A percentile compares a stretch with the other conserved stretches of the same genome.
These are phyloP conservation scores for Pisolithus microcarpus DNA, from an alignment of 768 basidiomycete species.

Conservation along the genomic window DNA sequence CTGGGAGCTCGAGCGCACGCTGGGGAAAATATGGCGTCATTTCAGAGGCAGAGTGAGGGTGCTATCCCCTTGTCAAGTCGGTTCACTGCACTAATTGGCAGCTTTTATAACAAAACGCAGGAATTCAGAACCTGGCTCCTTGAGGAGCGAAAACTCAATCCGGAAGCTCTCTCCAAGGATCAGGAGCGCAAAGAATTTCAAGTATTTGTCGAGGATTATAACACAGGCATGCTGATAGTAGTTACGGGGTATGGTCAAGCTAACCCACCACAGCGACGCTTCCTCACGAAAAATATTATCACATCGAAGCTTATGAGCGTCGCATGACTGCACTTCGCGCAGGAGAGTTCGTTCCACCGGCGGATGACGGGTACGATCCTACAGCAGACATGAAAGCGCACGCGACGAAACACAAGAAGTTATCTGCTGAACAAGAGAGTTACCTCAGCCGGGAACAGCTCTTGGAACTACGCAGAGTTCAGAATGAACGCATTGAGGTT, in stretches of 20 bases:
- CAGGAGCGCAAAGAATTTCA: slow-evolving; percentile 81
- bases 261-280: slow-evolving; percentile 59
- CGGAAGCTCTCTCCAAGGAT: slow-evolving; percentile 81
- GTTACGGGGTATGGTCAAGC: not conserved
- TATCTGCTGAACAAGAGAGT: slow-evolving; percentile 57
- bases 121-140: slow-evolving; percentile 93
- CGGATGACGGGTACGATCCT: slow-evolving; percentile 74
- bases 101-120: slow-evolving; percentile 73
- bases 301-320: slow-evolving; percentile 77
- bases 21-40: slow-evolving; percentile 94
- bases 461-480: slow-evolving; percentile 72
- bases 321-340: slow-evolving; percentile 79
- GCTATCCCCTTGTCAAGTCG: slow-evolving; percentile 1
- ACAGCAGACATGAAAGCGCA: slow-evolving; percentile 77
- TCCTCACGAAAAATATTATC: slow-evolving; percentile 92
- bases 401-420: slow-evolving; percentile 62
- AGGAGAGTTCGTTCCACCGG: slow-evolving; percentile 74
- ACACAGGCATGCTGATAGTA: slow-evolving; percentile 49
- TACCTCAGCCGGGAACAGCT: slow-evolving; percentile 77
- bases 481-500: slow-evolving; percentile 80
- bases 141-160: slow-evolving; percentile 87
- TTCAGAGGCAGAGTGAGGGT: slow-evolving; percentile 71
- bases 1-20: slow-evolving; percentile 42
- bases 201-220: slow-evolving; percentile 76
- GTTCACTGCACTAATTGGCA: slow-evolving; percentile 26